These are phyloP conservation scores for Leccinum obscurum DNA, from an alignment of 768 basidiomycete species.

Conservation along the genomic window DNA sequence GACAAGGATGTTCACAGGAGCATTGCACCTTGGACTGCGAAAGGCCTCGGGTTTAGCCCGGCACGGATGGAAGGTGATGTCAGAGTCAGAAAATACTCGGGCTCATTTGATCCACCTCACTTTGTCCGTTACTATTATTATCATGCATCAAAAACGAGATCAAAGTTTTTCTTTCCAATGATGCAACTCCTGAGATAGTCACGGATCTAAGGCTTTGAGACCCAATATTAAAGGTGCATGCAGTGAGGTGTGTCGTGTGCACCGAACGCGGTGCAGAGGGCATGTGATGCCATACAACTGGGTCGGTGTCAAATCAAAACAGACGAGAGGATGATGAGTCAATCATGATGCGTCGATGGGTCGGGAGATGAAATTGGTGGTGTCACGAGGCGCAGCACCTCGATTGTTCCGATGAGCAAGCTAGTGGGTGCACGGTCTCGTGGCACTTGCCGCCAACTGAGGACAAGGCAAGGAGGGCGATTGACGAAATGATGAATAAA, in stretches of 20 bases:
- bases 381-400: conserved; percentile 28
- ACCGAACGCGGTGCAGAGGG: conserved; percentile 9
- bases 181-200: conserved; percentile 10
- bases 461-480: conserved; percentile 13
- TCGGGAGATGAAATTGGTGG: conserved; percentile 22
- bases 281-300: conserved; percentile 26
- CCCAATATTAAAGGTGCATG: conserved; percentile 6
- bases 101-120: background rate
- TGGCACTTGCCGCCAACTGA: conserved; percentile 18
- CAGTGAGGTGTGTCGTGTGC: background rate
- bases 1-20: conserved; percentile 13
- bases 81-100: conserved; percentile 18
- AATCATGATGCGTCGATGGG: conserved; percentile 23
- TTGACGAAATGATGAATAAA: conserved; percentile 19
- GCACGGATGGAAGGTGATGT: conserved; percentile 20
- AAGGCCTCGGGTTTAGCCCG: conserved; percentile 25
- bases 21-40: conserved; percentile 14
- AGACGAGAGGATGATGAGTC: conserved; percentile 13
- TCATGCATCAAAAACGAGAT: background rate
- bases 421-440: conserved; percentile 6
- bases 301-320: conserved; percentile 24
- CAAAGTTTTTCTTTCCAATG: conserved; percentile 10
- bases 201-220: conserved; percentile 3
- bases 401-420: conserved; percentile 11
- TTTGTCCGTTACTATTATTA: background rate